Percentiles rank a stretch among this genome's conserved stretches.
phyloP scores from a whole-genome alignment of 202 grass and related monocot genomes.

The Bolboschoenoplectus hybrid region DNA sequence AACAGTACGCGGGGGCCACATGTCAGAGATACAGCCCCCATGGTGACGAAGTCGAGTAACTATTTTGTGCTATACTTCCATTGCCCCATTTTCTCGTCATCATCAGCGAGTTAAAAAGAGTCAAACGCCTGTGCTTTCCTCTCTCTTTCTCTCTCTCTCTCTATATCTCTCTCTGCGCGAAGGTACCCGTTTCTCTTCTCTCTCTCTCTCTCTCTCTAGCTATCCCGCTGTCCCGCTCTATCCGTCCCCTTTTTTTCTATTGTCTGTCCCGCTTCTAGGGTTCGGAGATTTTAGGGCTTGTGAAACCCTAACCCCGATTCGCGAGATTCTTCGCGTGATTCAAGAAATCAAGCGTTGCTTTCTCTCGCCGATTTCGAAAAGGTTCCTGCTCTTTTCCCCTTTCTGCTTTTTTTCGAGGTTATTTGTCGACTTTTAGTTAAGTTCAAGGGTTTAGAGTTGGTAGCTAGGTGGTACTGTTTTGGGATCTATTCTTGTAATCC shows the following conservation, averaged over 20 bases:
- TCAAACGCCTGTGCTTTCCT: conserved; percentile 37
- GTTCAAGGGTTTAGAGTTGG: conserved; percentile 42
- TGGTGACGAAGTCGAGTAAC: not conserved
- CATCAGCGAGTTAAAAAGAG: conserved; percentile 43
- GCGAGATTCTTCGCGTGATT: conserved; percentile 27
- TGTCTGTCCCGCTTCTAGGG: conserved; percentile 20
- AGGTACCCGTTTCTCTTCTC: conserved; percentile 17
- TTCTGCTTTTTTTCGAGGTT: conserved; percentile 49
- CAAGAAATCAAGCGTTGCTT: not conserved
- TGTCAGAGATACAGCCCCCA: conserved; percentile 19
- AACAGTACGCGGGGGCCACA: not conserved
- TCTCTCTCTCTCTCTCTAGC: conserved; percentile 8
- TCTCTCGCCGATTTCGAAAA: conserved; percentile 35
- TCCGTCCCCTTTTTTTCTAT: not conserved
- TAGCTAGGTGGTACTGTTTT: not conserved
- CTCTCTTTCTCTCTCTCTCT: conserved; percentile 13
- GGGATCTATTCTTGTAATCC: conserved; percentile 30
- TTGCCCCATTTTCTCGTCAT: conserved; percentile 28
- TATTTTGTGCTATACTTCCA: not conserved
- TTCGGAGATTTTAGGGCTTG: conserved; percentile 7
- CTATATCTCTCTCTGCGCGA: not conserved
- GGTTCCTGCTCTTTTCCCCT: conserved; percentile 18
- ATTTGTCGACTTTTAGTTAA: conserved; percentile 23
- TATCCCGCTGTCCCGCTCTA: not conserved
- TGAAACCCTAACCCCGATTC: conserved; percentile 54